Evolutionary conservation across 2,329 filamentous ascomycete genomes (phyloP).

Genomic region (Epichloe aotearoae): DNA sequence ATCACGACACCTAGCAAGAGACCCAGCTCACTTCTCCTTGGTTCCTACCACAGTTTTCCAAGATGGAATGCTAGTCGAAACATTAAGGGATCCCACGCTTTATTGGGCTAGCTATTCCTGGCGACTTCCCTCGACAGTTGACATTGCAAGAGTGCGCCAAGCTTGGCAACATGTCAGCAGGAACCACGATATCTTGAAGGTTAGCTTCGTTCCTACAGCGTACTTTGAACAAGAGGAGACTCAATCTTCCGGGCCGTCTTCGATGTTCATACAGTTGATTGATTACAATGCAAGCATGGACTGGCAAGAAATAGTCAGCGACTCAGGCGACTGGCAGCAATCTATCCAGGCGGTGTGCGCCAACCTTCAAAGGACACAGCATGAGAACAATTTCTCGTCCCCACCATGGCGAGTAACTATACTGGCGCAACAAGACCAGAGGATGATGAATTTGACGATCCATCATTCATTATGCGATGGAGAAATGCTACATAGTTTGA

Average conservation of each 20-base stretch:
- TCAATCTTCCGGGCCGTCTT: neutral
- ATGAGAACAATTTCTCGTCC: neutral
- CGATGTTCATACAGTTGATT: neutral
- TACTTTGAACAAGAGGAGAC: neutral
- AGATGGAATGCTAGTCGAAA: neutral
- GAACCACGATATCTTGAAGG: neutral
- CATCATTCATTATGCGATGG: conserved; percentile 54
- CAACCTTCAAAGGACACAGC: neutral
- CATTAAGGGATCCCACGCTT: neutral
- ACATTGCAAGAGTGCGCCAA: neutral
- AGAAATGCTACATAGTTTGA: conserved; percentile 15
- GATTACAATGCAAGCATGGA: neutral
- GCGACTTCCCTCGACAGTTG: neutral
- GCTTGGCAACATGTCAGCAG: neutral
- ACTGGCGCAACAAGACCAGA: conserved; percentile 10
- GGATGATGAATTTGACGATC: conserved; percentile 25
- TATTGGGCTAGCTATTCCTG: neutral
- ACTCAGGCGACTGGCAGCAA: neutral
- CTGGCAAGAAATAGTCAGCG: neutral
- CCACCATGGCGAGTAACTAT: conserved; percentile 25
- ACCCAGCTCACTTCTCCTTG: neutral
- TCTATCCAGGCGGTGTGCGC: neutral
- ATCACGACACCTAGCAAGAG: neutral
- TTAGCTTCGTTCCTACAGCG: neutral
- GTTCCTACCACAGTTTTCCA: neutral